Conservation (phyloP, 306 rosid genomes). For the Glycine latifolia region DNA sequence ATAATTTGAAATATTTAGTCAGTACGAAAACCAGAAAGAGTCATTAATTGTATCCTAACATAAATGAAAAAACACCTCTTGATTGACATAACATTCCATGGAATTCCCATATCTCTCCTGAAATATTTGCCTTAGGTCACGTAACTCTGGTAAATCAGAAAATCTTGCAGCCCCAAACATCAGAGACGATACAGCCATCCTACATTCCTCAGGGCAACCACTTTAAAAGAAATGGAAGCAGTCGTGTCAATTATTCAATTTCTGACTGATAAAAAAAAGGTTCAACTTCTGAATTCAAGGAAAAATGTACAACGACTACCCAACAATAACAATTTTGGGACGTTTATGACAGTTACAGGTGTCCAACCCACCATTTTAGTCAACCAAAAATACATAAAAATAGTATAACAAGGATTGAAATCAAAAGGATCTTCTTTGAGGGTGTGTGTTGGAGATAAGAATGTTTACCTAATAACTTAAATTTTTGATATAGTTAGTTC, state of each 20-base stretch:
- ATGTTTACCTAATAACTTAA: too few species aligned
- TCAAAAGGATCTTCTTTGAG: too few species aligned
- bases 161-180: slow-evolving; percentile 96
- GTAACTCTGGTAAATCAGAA: slow-evolving; percentile 96
- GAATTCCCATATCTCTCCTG: slow-evolving; percentile 81
- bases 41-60: slow-evolving; percentile 8
- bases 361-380: slow-evolving; percentile 11
- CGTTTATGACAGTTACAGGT: slow-evolving; percentile 11
- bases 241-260: background rate
- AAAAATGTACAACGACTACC: slow-evolving; percentile 18
- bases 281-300: background rate
- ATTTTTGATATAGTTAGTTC: too few species aligned
- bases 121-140: slow-evolving; percentile 85
- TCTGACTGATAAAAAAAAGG: too few species aligned
- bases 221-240: slow-evolving; percentile 58
- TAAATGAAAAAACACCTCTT: slow-evolving; percentile 57
- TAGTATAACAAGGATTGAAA: too few species aligned
- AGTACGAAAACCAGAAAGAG: slow-evolving; percentile 43
- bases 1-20: slow-evolving; percentile 41
- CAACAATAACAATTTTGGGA: slow-evolving; percentile 31
- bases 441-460: too few species aligned
- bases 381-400: slow-evolving; percentile 29
- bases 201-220: slow-evolving; percentile 94
- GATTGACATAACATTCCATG: slow-evolving; percentile 67
- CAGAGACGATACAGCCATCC: slow-evolving; percentile 82